These are phyloP conservation scores for Mycocentrospora acerina DNA, from an alignment of 2,329 filamentous ascomycete genomes.

Conservation along the genomic window DNA sequence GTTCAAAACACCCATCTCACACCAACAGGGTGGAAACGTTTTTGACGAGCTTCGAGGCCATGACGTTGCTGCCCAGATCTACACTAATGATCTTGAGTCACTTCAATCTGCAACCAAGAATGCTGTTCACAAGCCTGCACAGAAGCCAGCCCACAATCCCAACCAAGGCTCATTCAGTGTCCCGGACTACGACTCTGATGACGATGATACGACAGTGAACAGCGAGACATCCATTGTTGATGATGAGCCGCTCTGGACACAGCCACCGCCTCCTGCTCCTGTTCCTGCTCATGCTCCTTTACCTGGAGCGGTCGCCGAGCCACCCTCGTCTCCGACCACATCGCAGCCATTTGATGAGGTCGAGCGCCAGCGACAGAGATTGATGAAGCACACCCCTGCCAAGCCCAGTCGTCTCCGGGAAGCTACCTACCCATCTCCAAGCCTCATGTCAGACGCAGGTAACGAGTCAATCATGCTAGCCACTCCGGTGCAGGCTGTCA, in stretches of 20 bases:
- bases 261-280: slow-evolving; percentile 38
- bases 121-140: background rate
- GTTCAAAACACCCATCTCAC: slow-evolving; percentile 22
- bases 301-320: slow-evolving; percentile 16
- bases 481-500: slow-evolving; percentile 15
- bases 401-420: slow-evolving; percentile 38
- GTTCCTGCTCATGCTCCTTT: slow-evolving; percentile 37
- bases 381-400: slow-evolving; percentile 37
- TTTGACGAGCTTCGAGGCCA: slow-evolving; percentile 29
- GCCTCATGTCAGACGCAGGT: slow-evolving; percentile 28
- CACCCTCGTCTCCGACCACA: slow-evolving; percentile 5
- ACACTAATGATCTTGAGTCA: slow-evolving; percentile 16
- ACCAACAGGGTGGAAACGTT: slow-evolving; percentile 28
- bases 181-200: slow-evolving; percentile 25
- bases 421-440: slow-evolving; percentile 36
- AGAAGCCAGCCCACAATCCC: slow-evolving; percentile 8
- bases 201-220: slow-evolving; percentile 15
- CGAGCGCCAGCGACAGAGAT: slow-evolving; percentile 29
- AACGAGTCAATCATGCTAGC: slow-evolving; percentile 19
- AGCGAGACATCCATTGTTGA: slow-evolving; percentile 19
- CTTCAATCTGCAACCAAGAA: slow-evolving; percentile 15
- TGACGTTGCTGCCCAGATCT: slow-evolving; percentile 11
- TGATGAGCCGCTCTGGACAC: slow-evolving; percentile 30
- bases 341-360: slow-evolving; percentile 24
- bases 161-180: slow-evolving; percentile 22